Base-by-base conservation (phyloP, 73 alveolate species). In the Paraurostyla sp. region DNA sequence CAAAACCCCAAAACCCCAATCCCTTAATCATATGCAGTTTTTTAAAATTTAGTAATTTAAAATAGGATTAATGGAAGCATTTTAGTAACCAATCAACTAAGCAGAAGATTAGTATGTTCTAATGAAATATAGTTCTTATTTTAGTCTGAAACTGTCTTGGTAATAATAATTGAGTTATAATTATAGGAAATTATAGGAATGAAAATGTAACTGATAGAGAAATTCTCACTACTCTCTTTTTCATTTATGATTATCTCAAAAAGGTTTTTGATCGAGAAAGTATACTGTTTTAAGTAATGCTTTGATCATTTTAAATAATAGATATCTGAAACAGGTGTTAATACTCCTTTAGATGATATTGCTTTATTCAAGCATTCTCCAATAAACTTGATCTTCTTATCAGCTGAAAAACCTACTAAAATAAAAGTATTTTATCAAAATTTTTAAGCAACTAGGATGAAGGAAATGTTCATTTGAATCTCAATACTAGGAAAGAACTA, bases 331-430 rank as follows among this genome's bases (percentile, higher is more conserved):
- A 49, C 38, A 56, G 11, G 22, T 46, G 18, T 15, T 4, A 38
- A 38, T 69, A 35, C 48, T 11, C 87, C 87, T 7, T 29, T 75
- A 46, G 87, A 75, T 50, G 87, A 75, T 38, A 33, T 75, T 22
- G 87, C 87, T 20, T 46, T 75, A 2, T 75, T 46, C 30, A 75
- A 75, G 32, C 27, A 75, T 75, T 3, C 35, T 2, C 51, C 49
- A 7, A 1, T 75, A 4, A 33, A 15, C 3, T 75, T 75, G 20
- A 23, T 75, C 6, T 75, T 75, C 33, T n/a, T 15, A 3, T 38
- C 29, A 43, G 35, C n/a, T 49, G 75, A 46, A n/a, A 2, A 4
- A 1, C 87, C 87, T 3, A 46, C 48, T 22, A 25, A 46, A 48
- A 22, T 75, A 22, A 69, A 69, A 69, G 51, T 32, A 62, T 25